Conservation (phyloP, 306 rosid genomes). For the Prinsepia uniflora region DNA sequence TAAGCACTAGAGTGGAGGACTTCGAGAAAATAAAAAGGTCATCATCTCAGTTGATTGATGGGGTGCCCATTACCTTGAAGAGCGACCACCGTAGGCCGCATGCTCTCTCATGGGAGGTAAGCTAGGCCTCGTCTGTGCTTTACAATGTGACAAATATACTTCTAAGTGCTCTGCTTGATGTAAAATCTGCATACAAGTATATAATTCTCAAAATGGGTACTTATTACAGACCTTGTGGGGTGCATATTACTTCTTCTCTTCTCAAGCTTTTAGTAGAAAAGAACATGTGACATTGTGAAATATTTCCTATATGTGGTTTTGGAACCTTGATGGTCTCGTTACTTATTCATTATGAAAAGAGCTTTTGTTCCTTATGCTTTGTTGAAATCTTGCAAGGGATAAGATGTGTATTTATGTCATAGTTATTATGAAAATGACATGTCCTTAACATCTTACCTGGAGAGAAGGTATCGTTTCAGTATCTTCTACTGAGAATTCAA, state of each 20-base stretch:
- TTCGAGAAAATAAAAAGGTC: constrained; percentile 81
- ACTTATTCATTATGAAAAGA: too few species aligned
- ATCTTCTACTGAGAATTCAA: not conserved
- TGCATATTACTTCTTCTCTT: too few species aligned
- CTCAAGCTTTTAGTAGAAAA: too few species aligned
- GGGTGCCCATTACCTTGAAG: constrained; percentile 65
- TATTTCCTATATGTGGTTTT: too few species aligned
- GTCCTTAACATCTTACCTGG: not conserved
- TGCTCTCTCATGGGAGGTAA: constrained; percentile 99
- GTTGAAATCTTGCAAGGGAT: not conserved
- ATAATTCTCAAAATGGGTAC: too few species aligned
- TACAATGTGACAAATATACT: constrained; percentile 17
- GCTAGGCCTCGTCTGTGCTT: constrained; percentile 24
- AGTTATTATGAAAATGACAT: not conserved
- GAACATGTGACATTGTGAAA: too few species aligned
- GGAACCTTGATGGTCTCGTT: too few species aligned
- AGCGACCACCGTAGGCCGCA: constrained; percentile 96
- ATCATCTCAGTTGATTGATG: constrained; percentile 63
- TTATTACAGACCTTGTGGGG: too few species aligned
- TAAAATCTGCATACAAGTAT: too few species aligned
- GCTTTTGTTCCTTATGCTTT: too few species aligned
- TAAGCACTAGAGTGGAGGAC: constrained; percentile 80
- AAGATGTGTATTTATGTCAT: not conserved
- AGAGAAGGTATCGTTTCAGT: not conserved
- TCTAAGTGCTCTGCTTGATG: constrained; percentile 18